These are phyloP conservation scores for Penicillium cataractarum DNA, from an alignment of 495 filamentous ascomycete species.

Conservation along the genomic window DNA sequence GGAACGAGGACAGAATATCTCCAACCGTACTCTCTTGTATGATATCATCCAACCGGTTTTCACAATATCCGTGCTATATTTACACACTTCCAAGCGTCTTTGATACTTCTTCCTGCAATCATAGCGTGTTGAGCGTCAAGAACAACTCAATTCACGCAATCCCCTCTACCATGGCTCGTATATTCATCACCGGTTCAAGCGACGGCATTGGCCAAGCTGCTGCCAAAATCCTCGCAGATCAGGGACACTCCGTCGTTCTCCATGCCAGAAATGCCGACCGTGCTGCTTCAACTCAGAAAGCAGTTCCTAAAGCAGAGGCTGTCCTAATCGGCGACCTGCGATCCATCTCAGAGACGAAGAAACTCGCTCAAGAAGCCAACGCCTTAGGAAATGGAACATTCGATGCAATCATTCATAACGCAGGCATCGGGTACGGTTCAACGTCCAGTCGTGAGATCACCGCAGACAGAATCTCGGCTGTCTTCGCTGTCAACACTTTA, in stretches of 20 bases:
- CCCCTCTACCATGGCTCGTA: constrained; percentile 48
- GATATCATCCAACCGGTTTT: not conserved
- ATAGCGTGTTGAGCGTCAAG: not conserved
- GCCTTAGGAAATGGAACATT: constrained; percentile 42
- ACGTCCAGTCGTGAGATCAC: constrained; percentile 38
- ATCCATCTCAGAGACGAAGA: constrained; percentile 56
- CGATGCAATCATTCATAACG: constrained; percentile 63
- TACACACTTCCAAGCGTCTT: not conserved
- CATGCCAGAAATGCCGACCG: constrained; percentile 59
- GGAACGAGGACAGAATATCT: not conserved
- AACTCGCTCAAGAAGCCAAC: constrained; percentile 54
- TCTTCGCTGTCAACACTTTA: constrained; percentile 60
- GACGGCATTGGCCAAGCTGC: constrained; percentile 53
- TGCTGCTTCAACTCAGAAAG: constrained; percentile 44
- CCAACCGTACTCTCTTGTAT: not conserved
- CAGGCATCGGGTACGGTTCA: constrained; percentile 48
- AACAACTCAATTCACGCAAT: not conserved
- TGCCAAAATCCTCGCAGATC: constrained; percentile 52
- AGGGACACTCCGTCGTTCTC: constrained; percentile 58
- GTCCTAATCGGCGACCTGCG: constrained; percentile 56
- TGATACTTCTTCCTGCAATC: not conserved
- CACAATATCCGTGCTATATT: not conserved
- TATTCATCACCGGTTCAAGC: constrained; percentile 60
- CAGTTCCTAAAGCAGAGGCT: constrained; percentile 51
- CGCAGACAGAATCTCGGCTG: constrained; percentile 51